Percentiles rank a stretch among this genome's conserved stretches.
phyloP scores from a whole-genome alignment of 1,139 yeast species.

The Taphrina sp. region DNA sequence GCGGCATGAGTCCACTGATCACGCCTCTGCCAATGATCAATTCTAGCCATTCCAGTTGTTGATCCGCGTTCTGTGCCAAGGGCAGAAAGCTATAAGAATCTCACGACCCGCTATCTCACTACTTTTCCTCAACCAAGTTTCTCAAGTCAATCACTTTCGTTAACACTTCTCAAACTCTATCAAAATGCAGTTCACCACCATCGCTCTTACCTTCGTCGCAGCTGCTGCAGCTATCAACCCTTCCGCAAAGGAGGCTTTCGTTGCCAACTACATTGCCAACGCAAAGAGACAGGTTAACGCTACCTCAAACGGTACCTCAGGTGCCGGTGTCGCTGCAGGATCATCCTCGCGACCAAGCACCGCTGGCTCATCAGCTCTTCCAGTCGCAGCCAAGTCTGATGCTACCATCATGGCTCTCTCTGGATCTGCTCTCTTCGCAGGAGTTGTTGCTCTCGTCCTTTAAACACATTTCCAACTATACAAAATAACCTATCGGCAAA shows the following conservation, averaged over 20 bases:
- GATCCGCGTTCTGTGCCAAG: too few species aligned
- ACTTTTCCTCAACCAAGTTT: constrained; percentile 4
- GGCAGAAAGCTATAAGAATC: constrained; percentile 14
- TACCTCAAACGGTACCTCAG: neutral
- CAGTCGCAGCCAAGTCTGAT: constrained; percentile 19
- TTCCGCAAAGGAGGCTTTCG: constrained; percentile 11
- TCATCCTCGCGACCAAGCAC: neutral
- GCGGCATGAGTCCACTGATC: too few species aligned
- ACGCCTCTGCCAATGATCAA: too few species aligned
- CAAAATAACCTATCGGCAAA: too few species aligned
- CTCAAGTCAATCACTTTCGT: constrained; percentile 20
- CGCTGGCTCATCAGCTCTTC: neutral
- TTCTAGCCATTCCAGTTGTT: constrained; percentile 1
- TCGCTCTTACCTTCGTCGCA: constrained; percentile 31
- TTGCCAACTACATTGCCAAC: constrained; percentile 24
- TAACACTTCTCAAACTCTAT: constrained; percentile 10
- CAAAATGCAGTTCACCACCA: constrained; percentile 30
- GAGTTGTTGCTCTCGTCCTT: constrained; percentile 25
- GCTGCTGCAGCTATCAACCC: constrained; percentile 29
- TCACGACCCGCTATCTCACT: neutral
- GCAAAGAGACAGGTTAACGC: constrained; percentile 11
- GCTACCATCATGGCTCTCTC: constrained; percentile 29
- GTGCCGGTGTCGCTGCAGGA: constrained; percentile 7
- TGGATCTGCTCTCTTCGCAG: constrained; percentile 24
- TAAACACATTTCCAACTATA: constrained; percentile 3